A percentile compares a stretch with the other conserved stretches of the same genome.
Evolutionary conservation across 305 asterid genomes (phyloP).

Genomic region (Striga hermonthica): DNA sequence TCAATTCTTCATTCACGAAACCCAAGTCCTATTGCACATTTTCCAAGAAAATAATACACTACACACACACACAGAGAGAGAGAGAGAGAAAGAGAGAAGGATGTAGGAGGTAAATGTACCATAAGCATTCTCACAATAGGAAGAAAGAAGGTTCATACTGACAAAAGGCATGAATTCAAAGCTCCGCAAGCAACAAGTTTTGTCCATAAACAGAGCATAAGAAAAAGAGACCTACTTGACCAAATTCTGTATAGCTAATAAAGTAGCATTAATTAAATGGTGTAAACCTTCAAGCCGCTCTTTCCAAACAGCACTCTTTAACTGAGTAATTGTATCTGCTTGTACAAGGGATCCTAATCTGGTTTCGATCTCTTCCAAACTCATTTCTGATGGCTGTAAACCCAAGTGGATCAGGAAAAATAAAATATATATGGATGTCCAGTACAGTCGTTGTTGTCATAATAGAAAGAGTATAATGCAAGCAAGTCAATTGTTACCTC

Average conservation of each 20-base stretch:
- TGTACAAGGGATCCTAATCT: conserved; percentile 85
- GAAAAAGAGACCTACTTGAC: conserved; percentile 1
- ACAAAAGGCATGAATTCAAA: not conserved
- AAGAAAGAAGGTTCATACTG: not conserved
- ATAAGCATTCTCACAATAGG: not conserved
- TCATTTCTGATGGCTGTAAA: conserved; percentile 91
- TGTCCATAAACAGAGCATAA: not conserved
- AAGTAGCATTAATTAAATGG: conserved; percentile 27
- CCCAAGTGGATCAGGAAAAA: conserved; percentile 26
- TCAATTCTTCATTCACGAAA: no score
- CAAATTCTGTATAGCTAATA: conserved; percentile 1
- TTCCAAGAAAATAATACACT: not conserved
- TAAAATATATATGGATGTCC: conserved; percentile 15
- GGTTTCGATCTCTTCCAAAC: conserved; percentile 94
- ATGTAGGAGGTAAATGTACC: not conserved
- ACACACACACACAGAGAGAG: no score
- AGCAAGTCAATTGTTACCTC: conserved; percentile 50
- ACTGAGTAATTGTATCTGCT: conserved; percentile 71
- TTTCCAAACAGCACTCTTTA: conserved; percentile 97
- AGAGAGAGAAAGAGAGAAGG: not conserved
- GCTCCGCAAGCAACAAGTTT: not conserved
- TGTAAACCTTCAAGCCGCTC: conserved; percentile 95
- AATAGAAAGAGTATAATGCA: conserved; percentile 20
- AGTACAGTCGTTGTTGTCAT: conserved; percentile 6
- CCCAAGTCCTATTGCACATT: no score